Evolutionary conservation across 2,329 filamentous ascomycete species (phyloP), one percentile per base, ranked within the genome.

Genomic region (Verticillium klebahnii): DNA sequence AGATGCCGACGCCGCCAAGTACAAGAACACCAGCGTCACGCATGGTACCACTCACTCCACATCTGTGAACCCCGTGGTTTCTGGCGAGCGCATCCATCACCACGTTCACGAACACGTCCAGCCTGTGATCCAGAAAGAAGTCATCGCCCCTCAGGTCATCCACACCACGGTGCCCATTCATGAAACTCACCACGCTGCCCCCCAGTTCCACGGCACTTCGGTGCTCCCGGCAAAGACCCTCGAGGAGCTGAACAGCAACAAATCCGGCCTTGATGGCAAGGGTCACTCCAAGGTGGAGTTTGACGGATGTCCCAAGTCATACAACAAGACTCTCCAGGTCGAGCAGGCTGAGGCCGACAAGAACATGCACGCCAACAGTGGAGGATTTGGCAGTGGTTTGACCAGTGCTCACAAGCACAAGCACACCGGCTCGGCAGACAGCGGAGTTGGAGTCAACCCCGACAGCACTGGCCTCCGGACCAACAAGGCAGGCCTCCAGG

Each of bases 161-260:
- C 90, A 92, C 77, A 91, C 86, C 29, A 91, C 87, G 1, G 80
- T 89, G 0, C 89, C 89, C 0, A 82, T 92, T 52, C 89, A 92
- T 66, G 89, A 92, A 75, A 82, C 84, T 2, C 89, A 92, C 70
- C 86, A 91, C 68, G 85, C 88, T 58, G 79, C 83, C 15, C 80
- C 88, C 1, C 82, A 89, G 63, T 85, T 90, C 70, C 89, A 92
- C 70, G 79, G 81, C 54, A 82, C 86, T 1, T 86, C 87, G 0
- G 80, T 84, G 3, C 79, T 92, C 0, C 89, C 89, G 1, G 73
- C 83, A 12, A 86, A 91, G 71, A 85, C 78, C 39, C 80, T 92
- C 71, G 77, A 80, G 0, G 88, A 92, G 67, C 92, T 89, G 11
- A 52, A 52, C 45, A 52, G 45, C 45, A 52, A 52, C 45, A 59